Conservation (phyloP, 2,329 filamentous ascomycete species). For the Orbilia blumenaviensis region DNA sequence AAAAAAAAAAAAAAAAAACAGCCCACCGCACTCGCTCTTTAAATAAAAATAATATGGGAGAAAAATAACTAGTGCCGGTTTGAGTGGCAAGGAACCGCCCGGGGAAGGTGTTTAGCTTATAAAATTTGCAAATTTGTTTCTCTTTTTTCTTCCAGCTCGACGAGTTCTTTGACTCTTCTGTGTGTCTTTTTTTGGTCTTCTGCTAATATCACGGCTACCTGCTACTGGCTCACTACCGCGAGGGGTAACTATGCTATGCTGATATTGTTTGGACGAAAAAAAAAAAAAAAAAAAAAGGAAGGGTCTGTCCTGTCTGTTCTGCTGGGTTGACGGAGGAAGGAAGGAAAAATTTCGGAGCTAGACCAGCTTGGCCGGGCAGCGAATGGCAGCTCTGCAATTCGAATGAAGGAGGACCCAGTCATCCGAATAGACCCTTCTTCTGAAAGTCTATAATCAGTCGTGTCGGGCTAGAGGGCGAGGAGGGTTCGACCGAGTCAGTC, state of each 20-base stretch:
- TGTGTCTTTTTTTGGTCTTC: not conserved
- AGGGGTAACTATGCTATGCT: not conserved
- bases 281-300: too few relatives aligned
- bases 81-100: slow-evolving; percentile 43
- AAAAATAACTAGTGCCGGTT: slow-evolving; percentile 9
- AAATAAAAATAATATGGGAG: not conserved
- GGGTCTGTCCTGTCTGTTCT: too few relatives aligned
- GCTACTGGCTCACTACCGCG: not conserved
- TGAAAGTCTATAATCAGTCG: not conserved
- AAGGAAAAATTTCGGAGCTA: slow-evolving; percentile 50
- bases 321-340: slow-evolving; percentile 9
- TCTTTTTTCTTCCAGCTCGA: not conserved
- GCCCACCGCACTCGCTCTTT: too few relatives aligned
- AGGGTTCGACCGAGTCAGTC: slow-evolving; percentile 12
- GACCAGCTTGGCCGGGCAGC: slow-evolving; percentile 35
- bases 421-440: slow-evolving; percentile 21
- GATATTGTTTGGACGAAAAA: slow-evolving; percentile 6
- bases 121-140: slow-evolving; percentile 28
- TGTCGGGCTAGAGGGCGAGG: not conserved
- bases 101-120: slow-evolving; percentile 33
- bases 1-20: too few relatives aligned
- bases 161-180: slow-evolving; percentile 7
- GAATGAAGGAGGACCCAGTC: slow-evolving; percentile 28
- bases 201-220: not conserved
- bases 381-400: slow-evolving; percentile 40